These are phyloP conservation scores for Saitozyma podzolica DNA, from an alignment of 768 basidiomycete genomes.

Conservation along the genomic window DNA sequence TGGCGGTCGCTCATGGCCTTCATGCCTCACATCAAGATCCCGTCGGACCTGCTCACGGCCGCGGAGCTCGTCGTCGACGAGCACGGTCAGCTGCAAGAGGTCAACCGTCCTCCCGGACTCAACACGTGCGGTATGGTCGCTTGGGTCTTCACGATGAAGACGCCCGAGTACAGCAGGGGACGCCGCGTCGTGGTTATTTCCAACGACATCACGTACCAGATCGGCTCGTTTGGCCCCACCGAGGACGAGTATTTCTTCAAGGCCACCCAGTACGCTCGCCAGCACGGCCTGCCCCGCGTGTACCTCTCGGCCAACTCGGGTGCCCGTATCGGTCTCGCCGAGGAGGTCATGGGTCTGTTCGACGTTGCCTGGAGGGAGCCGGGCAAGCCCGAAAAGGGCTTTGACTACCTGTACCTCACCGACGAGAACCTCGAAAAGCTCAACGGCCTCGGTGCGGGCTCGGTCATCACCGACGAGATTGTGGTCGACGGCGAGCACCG, in stretches of 20 bases:
- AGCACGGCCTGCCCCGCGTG: conserved; percentile 83
- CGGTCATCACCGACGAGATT: conserved; percentile 78
- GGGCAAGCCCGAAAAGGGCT: conserved; percentile 84
- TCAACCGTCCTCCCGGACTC: conserved; percentile 87
- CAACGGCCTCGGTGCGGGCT: conserved; percentile 75
- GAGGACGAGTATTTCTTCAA: conserved; percentile 98
- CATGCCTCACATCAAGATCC: conserved; percentile 68
- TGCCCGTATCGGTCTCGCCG: conserved; percentile 91
- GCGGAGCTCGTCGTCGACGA: conserved; percentile 93
- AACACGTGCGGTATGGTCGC: conserved; percentile 97
- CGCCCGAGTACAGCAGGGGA: conserved; percentile 88
- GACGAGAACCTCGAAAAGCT: conserved; percentile 86
- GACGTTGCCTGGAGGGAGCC: conserved; percentile 87
- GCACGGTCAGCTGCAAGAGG: conserved; percentile 82
- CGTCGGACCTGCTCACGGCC: conserved; percentile 76
- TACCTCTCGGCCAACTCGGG: conserved; percentile 99
- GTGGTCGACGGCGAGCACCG: conserved; percentile 78
- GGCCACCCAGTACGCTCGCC: conserved; percentile 88
- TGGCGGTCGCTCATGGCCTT: conserved; percentile 68
- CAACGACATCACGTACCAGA: conserved; percentile 98
- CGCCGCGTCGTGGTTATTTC: conserved; percentile 86
- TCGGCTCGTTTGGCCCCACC: conserved; percentile 92
- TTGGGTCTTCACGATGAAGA: conserved; percentile 89
- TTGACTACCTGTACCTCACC: conserved; percentile 93
- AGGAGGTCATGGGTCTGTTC: conserved; percentile 84